Percentiles rank a stretch among this genome's conserved stretches.
Evolutionary conservation across 306 rosid genomes (phyloP).

Genomic region (Cicer bijugum): DNA sequence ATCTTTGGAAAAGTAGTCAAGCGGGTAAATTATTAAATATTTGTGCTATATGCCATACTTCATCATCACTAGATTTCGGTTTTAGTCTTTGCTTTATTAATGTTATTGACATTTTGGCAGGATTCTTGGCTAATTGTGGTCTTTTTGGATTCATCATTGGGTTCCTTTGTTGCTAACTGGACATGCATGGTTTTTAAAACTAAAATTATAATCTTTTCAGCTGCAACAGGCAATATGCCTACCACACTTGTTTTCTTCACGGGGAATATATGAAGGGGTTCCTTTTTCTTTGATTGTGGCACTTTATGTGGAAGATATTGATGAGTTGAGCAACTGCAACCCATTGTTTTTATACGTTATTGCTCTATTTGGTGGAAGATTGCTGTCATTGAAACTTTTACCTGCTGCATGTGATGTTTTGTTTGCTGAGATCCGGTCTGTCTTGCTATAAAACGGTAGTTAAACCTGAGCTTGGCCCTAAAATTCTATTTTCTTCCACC

Average conservation of each 20-base stretch:
- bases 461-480: conserved; percentile 44
- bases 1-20: conserved; percentile 67
- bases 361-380: conserved; percentile 50
- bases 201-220: conserved; percentile 54
- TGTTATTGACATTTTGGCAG: conserved; percentile 93
- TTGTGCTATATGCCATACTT: conserved; percentile 48
- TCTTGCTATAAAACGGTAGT: conserved; percentile 32
- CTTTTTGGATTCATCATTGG: conserved; percentile 82
- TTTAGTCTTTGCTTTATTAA: conserved; percentile 62
- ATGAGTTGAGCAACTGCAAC: conserved; percentile 54
- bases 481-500: conserved; percentile 40
- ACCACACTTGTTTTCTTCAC: conserved; percentile 49
- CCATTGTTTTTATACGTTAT: conserved; percentile 27
- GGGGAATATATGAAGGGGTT: conserved; percentile 48
- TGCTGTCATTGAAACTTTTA: conserved; percentile 41
- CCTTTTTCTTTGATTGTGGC: conserved; percentile 51
- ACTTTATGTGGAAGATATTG: conserved; percentile 50
- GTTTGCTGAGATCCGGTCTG: conserved; percentile 57
- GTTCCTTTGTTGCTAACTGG: conserved; percentile 83
- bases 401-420: conserved; percentile 50
- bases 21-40: conserved; percentile 72
- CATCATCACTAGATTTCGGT: conserved; percentile 45
- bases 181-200: conserved; percentile 70
- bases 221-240: conserved; percentile 52
- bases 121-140: conserved; percentile 78